Base-by-base conservation (phyloP, 2,329 filamentous ascomycete genomes). In the Mycosphaerella arachidis region DNA sequence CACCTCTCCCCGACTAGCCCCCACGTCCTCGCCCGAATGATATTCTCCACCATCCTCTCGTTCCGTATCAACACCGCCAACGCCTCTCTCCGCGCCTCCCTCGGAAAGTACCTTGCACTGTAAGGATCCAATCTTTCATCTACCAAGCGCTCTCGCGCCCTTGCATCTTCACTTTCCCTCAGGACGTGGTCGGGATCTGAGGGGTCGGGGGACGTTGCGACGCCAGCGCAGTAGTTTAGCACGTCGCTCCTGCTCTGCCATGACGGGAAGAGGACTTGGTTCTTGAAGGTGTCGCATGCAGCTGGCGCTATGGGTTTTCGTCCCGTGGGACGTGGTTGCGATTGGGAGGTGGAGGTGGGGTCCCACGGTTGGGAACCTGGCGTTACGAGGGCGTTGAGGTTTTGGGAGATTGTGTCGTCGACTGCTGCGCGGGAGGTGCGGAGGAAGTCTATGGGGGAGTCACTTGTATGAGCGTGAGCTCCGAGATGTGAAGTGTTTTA, bases 81-180 rank as follows among this genome's bases (percentile, higher is more conserved):
- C 53, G 83, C 84, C 76, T 97, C 90, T 0, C 92, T 94, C 64
- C 92, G 82, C 13, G 90, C 82, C 76, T 97, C 92, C 55, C 81
- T 78, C 0, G 90, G 86, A 67, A 93, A 93, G 73, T 91, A 96
- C 27, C 93, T 81, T 6, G 81, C 89, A 9, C 89, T 92, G 72
- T 99, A 99, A 1, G 94, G 94, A 77, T 99, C 94, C 60, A 97
- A 74, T 58, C 94, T 81, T 76, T 97, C 94, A 73, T 97, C 85
- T 4, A 97, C 86, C 0, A 93, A 81, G 55, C 86, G 81, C 70
- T 93, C 88, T 52, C 87, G 81, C 63, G 89, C 86, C 67, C 80
- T 85, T 59, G 86, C 83, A 56, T 85, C 85, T 75, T 96, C 89
- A 0, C 86, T 80, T 68, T 91, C 83, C 57, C 90, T 80, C 18